Evolutionary conservation across 1,284 basidiomycete genomes (phyloP).

Genomic region (Psilocybe mexicana): DNA sequence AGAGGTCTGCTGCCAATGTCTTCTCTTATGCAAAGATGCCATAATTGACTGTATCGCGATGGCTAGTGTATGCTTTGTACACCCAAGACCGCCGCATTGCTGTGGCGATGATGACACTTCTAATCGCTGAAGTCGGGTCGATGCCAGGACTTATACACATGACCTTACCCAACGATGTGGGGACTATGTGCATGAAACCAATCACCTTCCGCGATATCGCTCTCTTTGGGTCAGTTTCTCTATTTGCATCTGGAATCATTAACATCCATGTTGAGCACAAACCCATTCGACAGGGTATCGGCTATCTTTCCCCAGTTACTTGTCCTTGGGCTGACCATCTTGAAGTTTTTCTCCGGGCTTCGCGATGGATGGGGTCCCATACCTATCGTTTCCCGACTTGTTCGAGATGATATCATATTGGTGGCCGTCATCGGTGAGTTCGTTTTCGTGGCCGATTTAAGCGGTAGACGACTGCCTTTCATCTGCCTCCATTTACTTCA

Average conservation of each 20-base stretch:
- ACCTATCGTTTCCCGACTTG: constrained; percentile 20
- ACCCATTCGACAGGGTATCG: constrained; percentile 11
- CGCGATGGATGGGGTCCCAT: constrained; percentile 22
- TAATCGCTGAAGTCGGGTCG: constrained; percentile 20
- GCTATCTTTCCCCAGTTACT: constrained; percentile 20
- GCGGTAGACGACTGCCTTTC: background rate
- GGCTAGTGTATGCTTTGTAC: constrained; percentile 21
- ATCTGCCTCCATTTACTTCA: background rate
- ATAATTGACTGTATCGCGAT: background rate
- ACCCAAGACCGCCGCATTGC: constrained; percentile 19
- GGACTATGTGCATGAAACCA: constrained; percentile 21
- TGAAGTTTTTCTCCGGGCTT: constrained; percentile 19
- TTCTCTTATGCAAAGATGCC: background rate
- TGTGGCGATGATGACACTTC: constrained; percentile 17
- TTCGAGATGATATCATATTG: constrained; percentile 21
- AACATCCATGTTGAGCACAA: background rate
- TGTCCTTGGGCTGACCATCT: constrained; percentile 18
- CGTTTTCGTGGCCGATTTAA: constrained; percentile 2
- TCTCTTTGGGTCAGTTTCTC: constrained; percentile 18
- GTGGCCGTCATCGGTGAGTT: constrained; percentile 18
- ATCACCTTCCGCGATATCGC: constrained; percentile 18
- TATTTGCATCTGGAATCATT: background rate
- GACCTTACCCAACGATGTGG: constrained; percentile 15
- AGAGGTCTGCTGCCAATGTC: constrained; percentile 8
- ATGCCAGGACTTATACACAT: constrained; percentile 19